Conservation (phyloP, 805 yeast species). For the Yarrowia hollandica region DNA sequence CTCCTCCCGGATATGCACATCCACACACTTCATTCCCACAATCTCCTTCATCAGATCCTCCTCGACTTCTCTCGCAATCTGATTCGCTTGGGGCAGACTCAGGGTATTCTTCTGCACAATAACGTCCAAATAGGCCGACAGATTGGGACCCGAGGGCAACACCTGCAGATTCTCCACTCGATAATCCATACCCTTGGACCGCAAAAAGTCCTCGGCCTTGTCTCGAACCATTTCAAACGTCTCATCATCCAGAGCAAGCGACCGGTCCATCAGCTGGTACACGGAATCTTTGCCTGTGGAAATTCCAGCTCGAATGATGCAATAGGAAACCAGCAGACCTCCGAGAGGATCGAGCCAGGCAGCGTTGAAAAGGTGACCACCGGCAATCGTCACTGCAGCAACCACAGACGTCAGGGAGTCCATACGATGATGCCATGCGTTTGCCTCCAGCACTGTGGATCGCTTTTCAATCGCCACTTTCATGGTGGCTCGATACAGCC, state of each 20-base stretch:
- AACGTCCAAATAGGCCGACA: slow-evolving; percentile 8
- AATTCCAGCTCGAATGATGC: slow-evolving; percentile 83
- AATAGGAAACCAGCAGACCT: slow-evolving; percentile 77
- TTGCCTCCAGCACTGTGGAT: slow-evolving; percentile 89
- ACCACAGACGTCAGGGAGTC: slow-evolving; percentile 91
- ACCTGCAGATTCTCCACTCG: slow-evolving; percentile 21
- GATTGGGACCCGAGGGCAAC: slow-evolving; percentile 30
- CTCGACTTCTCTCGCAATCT: slow-evolving; percentile 15
- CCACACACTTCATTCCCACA: slow-evolving; percentile 27
- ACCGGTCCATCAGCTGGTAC: slow-evolving; percentile 68
- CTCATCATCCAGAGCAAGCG: slow-evolving; percentile 28
- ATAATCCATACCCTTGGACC: slow-evolving; percentile 1
- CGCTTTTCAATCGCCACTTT: slow-evolving; percentile 73
- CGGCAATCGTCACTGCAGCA: slow-evolving; percentile 82
- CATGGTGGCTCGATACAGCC: slow-evolving; percentile 80
- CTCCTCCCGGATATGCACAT: slow-evolving; percentile 24
- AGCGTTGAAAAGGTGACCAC: slow-evolving; percentile 74
- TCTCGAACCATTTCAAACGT: slow-evolving; percentile 27
- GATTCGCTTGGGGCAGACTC: slow-evolving; percentile 10
- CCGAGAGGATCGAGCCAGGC: slow-evolving; percentile 92
- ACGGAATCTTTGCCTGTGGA: slow-evolving; percentile 68
- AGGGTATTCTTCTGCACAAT: background rate
- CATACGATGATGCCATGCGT: slow-evolving; percentile 98
- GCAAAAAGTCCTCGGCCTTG: slow-evolving; percentile 11
- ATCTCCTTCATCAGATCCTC: background rate